These are phyloP conservation scores for Cercospora sesami DNA, from an alignment of 2,329 filamentous ascomycete genomes.

Conservation along the genomic window DNA sequence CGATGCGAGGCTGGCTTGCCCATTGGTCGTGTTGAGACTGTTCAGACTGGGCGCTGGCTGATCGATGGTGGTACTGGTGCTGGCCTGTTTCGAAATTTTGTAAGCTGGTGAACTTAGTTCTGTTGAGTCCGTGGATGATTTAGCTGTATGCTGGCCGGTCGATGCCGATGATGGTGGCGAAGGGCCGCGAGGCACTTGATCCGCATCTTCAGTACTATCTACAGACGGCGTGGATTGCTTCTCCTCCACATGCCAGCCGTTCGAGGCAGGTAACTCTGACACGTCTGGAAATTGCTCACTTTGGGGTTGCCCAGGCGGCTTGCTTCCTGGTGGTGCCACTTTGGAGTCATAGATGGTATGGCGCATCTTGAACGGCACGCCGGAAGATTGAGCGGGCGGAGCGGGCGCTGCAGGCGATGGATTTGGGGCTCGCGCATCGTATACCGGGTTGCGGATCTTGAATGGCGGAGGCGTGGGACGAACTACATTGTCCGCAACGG, in stretches of 20 bases:
- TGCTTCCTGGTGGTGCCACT: constrained; percentile 23
- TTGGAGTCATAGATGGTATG: constrained; percentile 31
- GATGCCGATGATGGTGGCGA: background rate
- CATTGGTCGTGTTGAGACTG: constrained; percentile 12
- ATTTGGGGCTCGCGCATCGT: constrained; percentile 25
- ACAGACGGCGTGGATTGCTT: background rate
- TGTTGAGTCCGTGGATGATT: constrained; percentile 1
- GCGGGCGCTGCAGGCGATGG: constrained; percentile 9
- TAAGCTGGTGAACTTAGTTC: constrained; percentile 13
- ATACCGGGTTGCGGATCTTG: constrained; percentile 35
- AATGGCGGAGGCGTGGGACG: constrained; percentile 26
- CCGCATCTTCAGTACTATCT: background rate
- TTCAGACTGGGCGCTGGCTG: background rate
- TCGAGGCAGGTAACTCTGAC: constrained; percentile 4
- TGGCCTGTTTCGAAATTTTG: constrained; percentile 7
- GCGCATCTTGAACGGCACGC: constrained; percentile 33
- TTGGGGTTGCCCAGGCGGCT: constrained; percentile 18
- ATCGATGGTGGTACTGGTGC: constrained; percentile 6
- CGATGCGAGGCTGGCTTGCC: background rate
- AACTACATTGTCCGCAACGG: constrained; percentile 2
- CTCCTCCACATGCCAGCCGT: background rate
- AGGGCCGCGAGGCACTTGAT: background rate
- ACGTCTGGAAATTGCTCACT: constrained; percentile 14
- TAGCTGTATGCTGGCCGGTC: constrained; percentile 1
- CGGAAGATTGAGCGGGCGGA: constrained; percentile 12